Evolutionary conservation across 75 land plant species (phyloP), one percentile per base, ranked within the genome.

Genomic region (Pinus albicaulis): DNA sequence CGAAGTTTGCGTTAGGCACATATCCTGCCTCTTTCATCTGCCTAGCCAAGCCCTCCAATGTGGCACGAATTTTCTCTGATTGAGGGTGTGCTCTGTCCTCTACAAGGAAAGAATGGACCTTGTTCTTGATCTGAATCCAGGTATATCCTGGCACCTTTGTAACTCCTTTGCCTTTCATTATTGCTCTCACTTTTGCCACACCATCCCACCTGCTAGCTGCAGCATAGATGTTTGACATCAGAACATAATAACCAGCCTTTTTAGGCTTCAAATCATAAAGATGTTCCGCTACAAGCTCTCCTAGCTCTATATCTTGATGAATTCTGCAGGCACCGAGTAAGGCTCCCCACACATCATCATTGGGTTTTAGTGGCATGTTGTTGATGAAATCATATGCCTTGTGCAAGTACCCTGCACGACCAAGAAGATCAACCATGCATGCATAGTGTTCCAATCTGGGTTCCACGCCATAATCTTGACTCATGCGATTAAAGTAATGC

Each of bases 261-360:
- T 48, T 48, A 48, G 53, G 53, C 53, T 48, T 48, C 53, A 48
- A 48, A 48, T 10, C 53, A 48, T 48, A 48, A 48, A 48, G 53
- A 48, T 48, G 53, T 48, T 48, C 53, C 53, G 53, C 53, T 48
- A 48, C 53, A 48, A 48, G 53, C 12, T 48, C 53, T 10, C 53
- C 78, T 12, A 66, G 31, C 34, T 66, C 56, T 19, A 66, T 57
- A 26, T 77, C 68, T 7, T 34, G 73, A 77, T 66, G 78, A 24
- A 26, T 24, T 68, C 73, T 68, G 17, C 78, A 77, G 8, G 72
- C 78, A 41, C 31, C 71, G 15, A 77, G 74, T 53, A 77, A 77
- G 71, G 78, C 65, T 48, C 55, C 23, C 78, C 78, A 77, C 25
- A 66, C 56, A 12, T 66, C 13, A 53, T 62, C 78, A 23, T 48